Evolutionary conservation across 495 filamentous ascomycete genomes (phyloP), one percentile per base, ranked within the genome.

Genomic region (Hamigera avellanea): DNA sequence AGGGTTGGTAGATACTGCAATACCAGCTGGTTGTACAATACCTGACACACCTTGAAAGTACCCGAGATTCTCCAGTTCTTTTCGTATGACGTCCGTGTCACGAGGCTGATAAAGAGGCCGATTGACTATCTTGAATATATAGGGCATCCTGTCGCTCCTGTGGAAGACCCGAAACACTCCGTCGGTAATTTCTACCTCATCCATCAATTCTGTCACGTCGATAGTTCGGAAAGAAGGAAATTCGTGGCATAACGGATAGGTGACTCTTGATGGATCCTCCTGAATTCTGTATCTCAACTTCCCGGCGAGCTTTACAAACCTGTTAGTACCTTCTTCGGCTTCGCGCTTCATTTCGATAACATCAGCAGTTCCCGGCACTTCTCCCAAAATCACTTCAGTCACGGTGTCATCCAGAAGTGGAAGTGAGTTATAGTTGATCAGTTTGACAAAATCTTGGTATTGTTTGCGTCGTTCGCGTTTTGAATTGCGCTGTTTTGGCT

Each of bases 61-160:
- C 21, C 44, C 16, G 4, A 54, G 42, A 32, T 50, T 48, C 33
- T 48, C 34, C 3, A 51, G 43, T 33, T 51, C 51, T 36, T 39
- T n/a, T 42, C 32, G 39, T 26, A 49, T 26, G 15, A 44, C 36
- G 1, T 49, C 33, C 2, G 51, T 45, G 25, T 54, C 45, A 16
- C 32, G 43, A 26, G 48, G 39, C 6, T 43, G 10, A 19, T 54
- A 54, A 14, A 43, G 19, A 26, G 41, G 41, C 2, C 42, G 43
- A 18, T 54, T 42, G 5, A 51, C 32, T 8, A 41, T 26, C 38
- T 54, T 51, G 12, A 49, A 36, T 12, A 54, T 29, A 42, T 43
- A 47, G 9, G 17, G 19, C 9, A 2, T 36, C 26, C 31, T 26
- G 19, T 36, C n/a, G n/a, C n/a, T n/a, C n/a, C n/a, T 37, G 17